Conservation (phyloP, 352 stramenopile genomes). For the Pythium apleroticum region DNA sequence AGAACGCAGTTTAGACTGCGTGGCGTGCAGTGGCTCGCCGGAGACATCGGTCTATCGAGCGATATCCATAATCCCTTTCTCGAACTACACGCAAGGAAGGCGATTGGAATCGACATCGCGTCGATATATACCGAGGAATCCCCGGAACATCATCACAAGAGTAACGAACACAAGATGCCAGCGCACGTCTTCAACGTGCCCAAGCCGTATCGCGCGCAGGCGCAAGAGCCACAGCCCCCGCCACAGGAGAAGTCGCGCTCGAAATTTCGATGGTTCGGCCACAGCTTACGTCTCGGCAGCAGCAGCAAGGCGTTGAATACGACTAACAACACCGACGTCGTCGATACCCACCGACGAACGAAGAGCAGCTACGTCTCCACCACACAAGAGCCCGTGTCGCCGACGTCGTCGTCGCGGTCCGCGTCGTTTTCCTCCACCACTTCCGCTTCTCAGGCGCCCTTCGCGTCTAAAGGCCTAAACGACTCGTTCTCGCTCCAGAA, state of each 20-base stretch:
- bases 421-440: constrained; percentile 7
- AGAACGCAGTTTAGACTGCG: background rate
- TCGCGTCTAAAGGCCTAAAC: constrained; percentile 11
- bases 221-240: background rate
- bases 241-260: constrained; percentile 10
- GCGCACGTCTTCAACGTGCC: constrained; percentile 28
- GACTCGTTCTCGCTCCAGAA: background rate
- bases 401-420: constrained; percentile 6
- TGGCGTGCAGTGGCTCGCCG: too few species aligned
- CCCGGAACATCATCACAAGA: background rate
- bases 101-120: constrained; percentile 22
- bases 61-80: constrained; percentile 25
- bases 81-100: constrained; percentile 10
- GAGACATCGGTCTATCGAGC: too few species aligned
- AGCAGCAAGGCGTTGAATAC: background rate
- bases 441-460: background rate
- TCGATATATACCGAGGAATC: constrained; percentile 19
- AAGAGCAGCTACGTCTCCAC: constrained; percentile 15
- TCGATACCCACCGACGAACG: constrained; percentile 2
- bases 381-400: constrained; percentile 7
- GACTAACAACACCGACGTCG: background rate
- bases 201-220: constrained; percentile 8
- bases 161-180: background rate
- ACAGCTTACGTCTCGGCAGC: constrained; percentile 26
- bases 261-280: constrained; percentile 28